Evolutionary conservation across 1,139 yeast species (phyloP), one percentile per base, ranked within the genome.

Genomic region (Spencermartinsiella ligniputridi): DNA sequence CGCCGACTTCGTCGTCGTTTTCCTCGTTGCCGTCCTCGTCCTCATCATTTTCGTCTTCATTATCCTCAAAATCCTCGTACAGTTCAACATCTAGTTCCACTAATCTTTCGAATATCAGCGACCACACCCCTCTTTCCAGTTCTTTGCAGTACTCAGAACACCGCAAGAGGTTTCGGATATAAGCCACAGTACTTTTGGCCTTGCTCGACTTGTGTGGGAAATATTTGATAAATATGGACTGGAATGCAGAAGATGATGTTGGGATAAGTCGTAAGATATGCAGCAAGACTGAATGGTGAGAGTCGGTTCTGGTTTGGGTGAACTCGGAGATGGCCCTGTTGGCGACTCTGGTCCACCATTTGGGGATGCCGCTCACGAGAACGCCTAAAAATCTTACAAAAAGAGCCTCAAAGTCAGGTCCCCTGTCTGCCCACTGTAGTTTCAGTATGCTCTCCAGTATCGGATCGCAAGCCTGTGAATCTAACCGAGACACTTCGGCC

Each of bases 71-170:
- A 57, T 85, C 95, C 57, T 87, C 89, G 60, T 88, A 96, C 49
- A 90, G 71, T 63, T 89, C 97, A n/a, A 90, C 96, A 65, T 92
- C 98, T 37, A 92, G 71, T 54, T 88, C 86, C 49, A 92, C 88
- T 45, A 87, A 75, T 52, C 81, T 78, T 62, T 90, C 96, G 37
- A 88, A 70, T 18, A 90, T 72, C 47, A 87, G 66, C 22, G 83
- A 83, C 97, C 97, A 90, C 5, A 86, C 74, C 44, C 79, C 78
- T 53, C 77, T 76, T 39, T 57, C 58, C 51, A 88, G 69, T 55
- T 88, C 96, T 3, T 81, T 79, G 53, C 92, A 85, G 62, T 90
- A 90, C 9, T 72, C 70, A 22, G 81, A 68, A 33, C 86, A 63
- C 29, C 62, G 60, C 43, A 90, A 67, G 41, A 87, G 62, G 59